Conservation (phyloP, 768 basidiomycete species). For the Lactifluus echinatus region DNA sequence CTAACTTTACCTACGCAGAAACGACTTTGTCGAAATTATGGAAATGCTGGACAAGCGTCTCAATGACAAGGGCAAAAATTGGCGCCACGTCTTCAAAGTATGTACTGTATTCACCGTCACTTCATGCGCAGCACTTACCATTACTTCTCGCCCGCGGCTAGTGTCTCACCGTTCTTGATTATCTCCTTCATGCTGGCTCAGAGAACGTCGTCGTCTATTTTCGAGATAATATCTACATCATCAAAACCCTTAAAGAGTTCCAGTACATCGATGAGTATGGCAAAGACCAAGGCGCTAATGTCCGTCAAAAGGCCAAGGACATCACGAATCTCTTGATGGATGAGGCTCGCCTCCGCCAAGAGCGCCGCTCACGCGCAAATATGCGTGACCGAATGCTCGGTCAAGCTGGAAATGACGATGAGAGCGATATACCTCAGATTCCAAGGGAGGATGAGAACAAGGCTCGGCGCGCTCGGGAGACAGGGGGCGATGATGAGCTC, state of each 20-base stretch:
- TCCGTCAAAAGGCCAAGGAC: constrained; percentile 95
- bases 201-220: constrained; percentile 99
- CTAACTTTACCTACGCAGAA: constrained; percentile 35
- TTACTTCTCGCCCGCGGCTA: constrained; percentile 24
- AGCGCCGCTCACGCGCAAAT: constrained; percentile 70
- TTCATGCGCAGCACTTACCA: background rate
- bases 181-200: constrained; percentile 90
- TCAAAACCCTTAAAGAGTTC: constrained; percentile 99
- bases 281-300: constrained; percentile 98
- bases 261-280: constrained; percentile 92
- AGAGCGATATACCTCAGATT: constrained; percentile 22
- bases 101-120: constrained; percentile 19
- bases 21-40: constrained; percentile 99
- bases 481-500: constrained; percentile 63
- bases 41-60: constrained; percentile 99
- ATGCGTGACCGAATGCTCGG: constrained; percentile 95
- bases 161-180: constrained; percentile 92
- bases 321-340: constrained; percentile 92
- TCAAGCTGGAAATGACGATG: constrained; percentile 38
- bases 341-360: constrained; percentile 73
- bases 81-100: constrained; percentile 99
- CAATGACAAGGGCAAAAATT: constrained; percentile 99
- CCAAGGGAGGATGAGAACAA: constrained; percentile 41
- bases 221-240: constrained; percentile 91
- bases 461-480: constrained; percentile 27